Evolutionary conservation across 306 rosid species (phyloP).

Genomic region (Gleditsia sinensis): DNA sequence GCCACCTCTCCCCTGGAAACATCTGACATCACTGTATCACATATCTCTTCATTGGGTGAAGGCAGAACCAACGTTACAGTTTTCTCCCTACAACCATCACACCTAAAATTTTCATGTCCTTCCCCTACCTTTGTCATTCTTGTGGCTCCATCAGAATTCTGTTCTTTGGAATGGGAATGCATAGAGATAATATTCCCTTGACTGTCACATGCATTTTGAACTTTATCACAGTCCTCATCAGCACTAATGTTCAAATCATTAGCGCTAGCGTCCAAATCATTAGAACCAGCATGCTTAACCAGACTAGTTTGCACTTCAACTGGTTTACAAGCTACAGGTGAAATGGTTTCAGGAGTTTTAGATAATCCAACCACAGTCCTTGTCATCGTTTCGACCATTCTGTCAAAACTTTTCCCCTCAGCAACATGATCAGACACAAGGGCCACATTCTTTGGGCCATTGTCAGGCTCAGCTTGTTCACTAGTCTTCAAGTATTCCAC

Average conservation of each 20-base stretch:
- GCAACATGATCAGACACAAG: conserved; percentile 35
- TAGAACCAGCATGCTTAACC: conserved; percentile 14
- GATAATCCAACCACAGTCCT: conserved; percentile 28
- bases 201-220: conserved; percentile 39
- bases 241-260: no score
- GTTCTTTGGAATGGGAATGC: conserved; percentile 33
- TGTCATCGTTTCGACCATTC: conserved; percentile 29
- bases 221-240: conserved; percentile 17
- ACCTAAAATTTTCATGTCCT: conserved; percentile 23
- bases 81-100: conserved; percentile 22
- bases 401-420: conserved; percentile 23
- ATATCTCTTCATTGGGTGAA: conserved; percentile 28
- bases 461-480: conserved; percentile 31
- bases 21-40: conserved; percentile 25
- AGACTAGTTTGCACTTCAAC: conserved; percentile 28
- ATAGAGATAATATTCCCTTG: conserved; percentile 32
- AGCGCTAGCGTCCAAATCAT: no score
- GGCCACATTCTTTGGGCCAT: conserved; percentile 17
- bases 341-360: conserved; percentile 34
- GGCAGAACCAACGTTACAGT: neutral
- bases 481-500: conserved; percentile 28
- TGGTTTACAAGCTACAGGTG: conserved; percentile 28
- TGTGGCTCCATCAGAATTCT: conserved; percentile 32
- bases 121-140: conserved; percentile 28
- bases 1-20: conserved; percentile 36